Evolutionary conservation across 768 basidiomycete genomes (phyloP), one percentile per base, ranked within the genome.

Genomic region (Leucosporidium scottii): DNA sequence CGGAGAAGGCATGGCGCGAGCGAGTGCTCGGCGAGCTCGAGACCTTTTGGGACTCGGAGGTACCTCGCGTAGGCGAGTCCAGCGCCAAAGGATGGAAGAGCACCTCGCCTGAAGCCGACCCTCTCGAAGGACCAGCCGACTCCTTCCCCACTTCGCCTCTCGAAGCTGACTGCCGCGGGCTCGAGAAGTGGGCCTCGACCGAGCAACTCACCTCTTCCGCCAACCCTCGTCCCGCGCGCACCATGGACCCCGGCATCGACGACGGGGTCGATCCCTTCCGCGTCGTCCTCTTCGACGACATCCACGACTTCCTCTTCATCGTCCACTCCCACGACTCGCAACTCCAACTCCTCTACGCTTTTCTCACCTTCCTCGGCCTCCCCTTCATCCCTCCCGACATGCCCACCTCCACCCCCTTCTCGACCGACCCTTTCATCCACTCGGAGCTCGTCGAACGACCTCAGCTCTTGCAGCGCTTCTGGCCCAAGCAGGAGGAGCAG

Each of bases 261-360:
- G 76, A 77, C 28, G 78, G 77, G 12, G 78, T 79, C 23, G 80
- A 81, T 66, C 79, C 79, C 0, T 80, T 75, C 68, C 71, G 77
- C 13, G 67, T 75, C 28, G 71, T 80, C n/a, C 74, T 81, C n/a
- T 80, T 78, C 62, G 59, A 66, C 63, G 80, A 81, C 64, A 72
- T 81, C 30, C 62, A 67, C 7, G 62, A 76, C 4, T 76, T 81
- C 54, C 75, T 81, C 36, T 76, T 79, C 69, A 59, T 75, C 21
- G 70, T 80, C n/a, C 64, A 73, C 3, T 69, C 68, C 6, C 66
- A 74, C 20, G 74, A 76, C 50, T 75, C 75, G 21, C 72, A 76
- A 23, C 69, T 75, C 1, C 78, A 80, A 54, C 75, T 80, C 56
- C 67, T 78, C 30, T 79, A 79, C 70, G 75, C 78, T 6, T 78